These are phyloP conservation scores for Suillus subluteus DNA, from an alignment of 768 basidiomycete genomes.

Conservation along the genomic window DNA sequence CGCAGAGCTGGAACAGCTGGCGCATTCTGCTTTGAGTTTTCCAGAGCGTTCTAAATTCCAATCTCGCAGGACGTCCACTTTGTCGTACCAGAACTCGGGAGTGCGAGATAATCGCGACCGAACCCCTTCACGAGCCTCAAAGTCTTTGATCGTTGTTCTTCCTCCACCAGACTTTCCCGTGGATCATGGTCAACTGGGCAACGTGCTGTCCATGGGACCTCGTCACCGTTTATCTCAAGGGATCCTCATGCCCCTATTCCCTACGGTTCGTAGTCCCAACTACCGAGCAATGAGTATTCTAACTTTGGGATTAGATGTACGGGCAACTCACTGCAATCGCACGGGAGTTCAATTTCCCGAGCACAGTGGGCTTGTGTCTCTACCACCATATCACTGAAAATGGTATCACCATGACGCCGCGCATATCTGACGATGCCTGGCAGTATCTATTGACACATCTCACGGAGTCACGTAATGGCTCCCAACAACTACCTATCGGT, in stretches of 20 bases:
- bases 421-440: constrained; percentile 83
- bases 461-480: constrained; percentile 45
- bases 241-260: constrained; percentile 73
- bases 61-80: constrained; percentile 49
- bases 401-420: constrained; percentile 60
- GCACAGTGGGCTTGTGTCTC: constrained; percentile 75
- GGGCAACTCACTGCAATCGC: constrained; percentile 79
- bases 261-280: constrained; percentile 52
- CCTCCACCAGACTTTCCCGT: constrained; percentile 63
- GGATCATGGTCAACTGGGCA: constrained; percentile 61
- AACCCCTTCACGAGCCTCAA: constrained; percentile 40
- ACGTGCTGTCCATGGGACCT: constrained; percentile 61
- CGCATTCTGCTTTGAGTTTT: neutral
- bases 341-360: constrained; percentile 81
- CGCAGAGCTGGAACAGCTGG: constrained; percentile 21
- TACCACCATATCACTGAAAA: constrained; percentile 69
- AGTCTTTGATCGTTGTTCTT: constrained; percentile 66
- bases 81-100: constrained; percentile 57
- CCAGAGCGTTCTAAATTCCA: constrained; percentile 29
- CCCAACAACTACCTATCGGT: constrained; percentile 58
- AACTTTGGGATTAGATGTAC: constrained; percentile 57
- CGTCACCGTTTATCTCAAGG: constrained; percentile 66
- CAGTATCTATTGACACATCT: constrained; percentile 68
- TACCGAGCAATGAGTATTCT: constrained; percentile 7
- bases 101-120: constrained; percentile 50